Conservation (phyloP, 805 yeast species). For the Candida boidinii region DNA sequence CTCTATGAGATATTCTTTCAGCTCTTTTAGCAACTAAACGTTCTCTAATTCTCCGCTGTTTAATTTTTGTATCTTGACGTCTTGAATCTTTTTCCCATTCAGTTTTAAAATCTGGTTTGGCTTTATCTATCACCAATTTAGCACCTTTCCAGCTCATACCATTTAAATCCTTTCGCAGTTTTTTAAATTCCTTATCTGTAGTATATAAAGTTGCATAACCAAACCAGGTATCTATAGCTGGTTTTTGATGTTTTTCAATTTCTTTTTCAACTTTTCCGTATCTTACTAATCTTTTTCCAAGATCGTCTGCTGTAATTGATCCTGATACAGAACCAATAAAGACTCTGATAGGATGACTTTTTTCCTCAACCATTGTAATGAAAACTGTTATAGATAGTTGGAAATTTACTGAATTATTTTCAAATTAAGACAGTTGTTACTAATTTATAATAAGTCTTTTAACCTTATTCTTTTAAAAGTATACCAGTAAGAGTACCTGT, state of each 20-base stretch:
- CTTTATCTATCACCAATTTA: constrained; percentile 49
- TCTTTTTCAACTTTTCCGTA: constrained; percentile 48
- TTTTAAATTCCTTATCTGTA: constrained; percentile 33
- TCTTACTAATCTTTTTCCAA: constrained; percentile 48
- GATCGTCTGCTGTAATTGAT: constrained; percentile 38
- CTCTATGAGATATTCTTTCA: constrained; percentile 36
- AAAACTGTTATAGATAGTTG: background rate
- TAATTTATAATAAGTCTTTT: too few relatives aligned
- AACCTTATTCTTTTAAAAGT: too few relatives aligned
- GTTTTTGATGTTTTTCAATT: constrained; percentile 48
- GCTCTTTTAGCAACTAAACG: constrained; percentile 25
- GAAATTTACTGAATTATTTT: too few relatives aligned
- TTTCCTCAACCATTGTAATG: background rate
- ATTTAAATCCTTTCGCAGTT: constrained; percentile 49
- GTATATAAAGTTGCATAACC: constrained; percentile 61
- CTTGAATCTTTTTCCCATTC: constrained; percentile 38
- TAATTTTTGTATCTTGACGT: constrained; percentile 28
- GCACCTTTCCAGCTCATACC: constrained; percentile 74
- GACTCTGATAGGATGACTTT: constrained; percentile 17
- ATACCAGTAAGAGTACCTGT: too few relatives aligned
- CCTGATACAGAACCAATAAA: constrained; percentile 66
- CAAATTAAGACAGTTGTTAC: too few relatives aligned
- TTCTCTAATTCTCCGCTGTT: constrained; percentile 21
- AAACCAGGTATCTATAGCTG: constrained; percentile 43
- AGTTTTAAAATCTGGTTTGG: constrained; percentile 45